Conservation (phyloP, 2,329 filamentous ascomycete species). For the Fusarium metavorans region DNA sequence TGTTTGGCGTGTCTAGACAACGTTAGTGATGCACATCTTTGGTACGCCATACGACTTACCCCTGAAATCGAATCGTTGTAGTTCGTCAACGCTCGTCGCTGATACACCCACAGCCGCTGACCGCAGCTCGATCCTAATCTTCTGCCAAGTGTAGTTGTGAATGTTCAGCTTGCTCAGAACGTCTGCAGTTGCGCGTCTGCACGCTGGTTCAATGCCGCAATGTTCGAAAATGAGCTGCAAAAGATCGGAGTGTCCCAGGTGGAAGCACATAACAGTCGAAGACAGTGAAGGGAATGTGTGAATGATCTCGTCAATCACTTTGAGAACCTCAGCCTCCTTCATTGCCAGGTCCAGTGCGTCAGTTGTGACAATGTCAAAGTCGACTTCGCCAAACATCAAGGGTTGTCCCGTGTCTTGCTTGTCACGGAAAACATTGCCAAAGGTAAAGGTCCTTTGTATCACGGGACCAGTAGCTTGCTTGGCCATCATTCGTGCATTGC, state of each 20-base stretch:
- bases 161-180: constrained; percentile 89
- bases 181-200: constrained; percentile 81
- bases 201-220: constrained; percentile 79
- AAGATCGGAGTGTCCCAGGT: constrained; percentile 89
- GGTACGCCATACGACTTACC: constrained; percentile 57
- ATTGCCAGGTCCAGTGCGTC: constrained; percentile 84
- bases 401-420: constrained; percentile 84
- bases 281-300: constrained; percentile 81
- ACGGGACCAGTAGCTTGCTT: constrained; percentile 71
- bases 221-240: constrained; percentile 90
- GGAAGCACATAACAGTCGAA: constrained; percentile 83
- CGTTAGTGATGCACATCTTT: constrained; percentile 27
- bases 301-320: constrained; percentile 92
- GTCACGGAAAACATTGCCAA: constrained; percentile 89
- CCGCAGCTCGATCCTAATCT: constrained; percentile 84
- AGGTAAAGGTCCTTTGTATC: constrained; percentile 83
- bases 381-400: constrained; percentile 85
- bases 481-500: constrained; percentile 86
- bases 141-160: constrained; percentile 82
- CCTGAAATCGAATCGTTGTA: constrained; percentile 91
- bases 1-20: constrained; percentile 62
- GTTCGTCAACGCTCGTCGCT: constrained; percentile 89
- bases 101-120: constrained; percentile 85
- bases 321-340: constrained; percentile 94
- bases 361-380: constrained; percentile 94